Conservation (phyloP, 1,139 yeast genomes). For the Candida tropicalis region DNA sequence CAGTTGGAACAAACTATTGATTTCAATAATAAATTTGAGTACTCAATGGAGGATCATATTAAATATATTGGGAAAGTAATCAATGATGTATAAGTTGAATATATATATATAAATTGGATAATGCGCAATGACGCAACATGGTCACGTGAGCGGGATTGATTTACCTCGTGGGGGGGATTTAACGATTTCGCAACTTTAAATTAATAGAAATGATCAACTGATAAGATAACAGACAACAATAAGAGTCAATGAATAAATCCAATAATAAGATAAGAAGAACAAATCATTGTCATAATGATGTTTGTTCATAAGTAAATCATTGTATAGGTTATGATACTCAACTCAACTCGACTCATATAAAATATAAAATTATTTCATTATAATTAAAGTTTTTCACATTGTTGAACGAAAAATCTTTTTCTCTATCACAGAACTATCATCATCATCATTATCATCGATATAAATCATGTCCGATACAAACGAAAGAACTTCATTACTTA, state of each 20-base stretch:
- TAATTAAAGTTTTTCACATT: too few relatives aligned
- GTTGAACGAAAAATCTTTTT: too few relatives aligned
- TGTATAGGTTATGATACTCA: too few relatives aligned
- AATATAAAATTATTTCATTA: too few relatives aligned
- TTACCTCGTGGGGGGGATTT: too few relatives aligned
- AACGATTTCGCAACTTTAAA: background rate
- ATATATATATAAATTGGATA: constrained; percentile 1
- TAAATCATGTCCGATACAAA: background rate
- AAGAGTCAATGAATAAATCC: background rate
- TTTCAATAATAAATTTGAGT: constrained; percentile 22
- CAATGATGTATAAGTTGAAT: constrained; percentile 15
- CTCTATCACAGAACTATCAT: too few relatives aligned
- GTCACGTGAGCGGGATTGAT: too few relatives aligned
- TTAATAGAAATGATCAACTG: background rate
- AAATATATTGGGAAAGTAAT: constrained; percentile 26
- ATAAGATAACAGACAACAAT: background rate
- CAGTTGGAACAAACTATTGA: constrained; percentile 29
- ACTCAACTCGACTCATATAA: too few relatives aligned
- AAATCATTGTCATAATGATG: too few relatives aligned
- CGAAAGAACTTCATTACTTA: constrained; percentile 5
- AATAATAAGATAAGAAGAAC: background rate
- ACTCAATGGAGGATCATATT: constrained; percentile 23
- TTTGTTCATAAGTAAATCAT: too few relatives aligned
- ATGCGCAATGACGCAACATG: background rate
- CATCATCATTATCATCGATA: too few relatives aligned